Percentiles rank a stretch among this genome's conserved stretches.
phyloP scores from a whole-genome alignment of 768 basidiomycete genomes.

The Symmetrospora coprosmae region DNA sequence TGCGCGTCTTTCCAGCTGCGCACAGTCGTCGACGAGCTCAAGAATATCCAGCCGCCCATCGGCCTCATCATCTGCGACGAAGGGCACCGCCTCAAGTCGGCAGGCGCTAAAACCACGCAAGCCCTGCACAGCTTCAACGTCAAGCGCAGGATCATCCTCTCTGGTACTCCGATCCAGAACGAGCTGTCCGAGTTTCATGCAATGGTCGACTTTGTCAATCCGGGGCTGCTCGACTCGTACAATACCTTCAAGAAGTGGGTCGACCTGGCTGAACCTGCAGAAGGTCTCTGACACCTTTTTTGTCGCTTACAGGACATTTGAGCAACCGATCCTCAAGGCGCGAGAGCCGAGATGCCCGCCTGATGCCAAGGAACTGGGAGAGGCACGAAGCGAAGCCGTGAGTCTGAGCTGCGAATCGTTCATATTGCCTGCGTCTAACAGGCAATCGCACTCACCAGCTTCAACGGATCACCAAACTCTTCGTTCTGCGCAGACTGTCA shows the following conservation, averaged over 20 bases:
- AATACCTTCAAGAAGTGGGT: slow-evolving; percentile 36
- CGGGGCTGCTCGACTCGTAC: slow-evolving; percentile 55
- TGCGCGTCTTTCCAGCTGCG: no score
- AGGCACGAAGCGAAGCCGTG: slow-evolving; percentile 64
- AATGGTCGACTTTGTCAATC: slow-evolving; percentile 96
- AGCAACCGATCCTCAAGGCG: slow-evolving; percentile 71
- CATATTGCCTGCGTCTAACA: slow-evolving; percentile 34
- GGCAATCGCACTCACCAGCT: slow-evolving; percentile 60
- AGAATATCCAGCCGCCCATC: slow-evolving; percentile 53
- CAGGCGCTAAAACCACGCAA: slow-evolving; percentile 72
- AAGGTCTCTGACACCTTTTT: background rate
- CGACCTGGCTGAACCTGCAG: background rate
- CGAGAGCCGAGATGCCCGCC: slow-evolving; percentile 58
- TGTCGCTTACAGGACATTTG: slow-evolving; percentile 50
- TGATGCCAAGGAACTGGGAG: slow-evolving; percentile 63
- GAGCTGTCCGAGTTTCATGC: slow-evolving; percentile 88
- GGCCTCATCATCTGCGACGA: slow-evolving; percentile 92
- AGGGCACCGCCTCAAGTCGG: slow-evolving; percentile 84
- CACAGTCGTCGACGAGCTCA: slow-evolving; percentile 34
- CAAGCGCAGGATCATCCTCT: slow-evolving; percentile 66
- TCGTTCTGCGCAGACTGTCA: slow-evolving; percentile 79
- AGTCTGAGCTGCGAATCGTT: background rate
- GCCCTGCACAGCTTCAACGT: slow-evolving; percentile 71
- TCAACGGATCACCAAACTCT: slow-evolving; percentile 39
- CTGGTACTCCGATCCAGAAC: slow-evolving; percentile 90